Evolutionary conservation across 768 basidiomycete genomes (phyloP), one percentile per base, ranked within the genome.

Genomic region (Chalciporus piperatus): DNA sequence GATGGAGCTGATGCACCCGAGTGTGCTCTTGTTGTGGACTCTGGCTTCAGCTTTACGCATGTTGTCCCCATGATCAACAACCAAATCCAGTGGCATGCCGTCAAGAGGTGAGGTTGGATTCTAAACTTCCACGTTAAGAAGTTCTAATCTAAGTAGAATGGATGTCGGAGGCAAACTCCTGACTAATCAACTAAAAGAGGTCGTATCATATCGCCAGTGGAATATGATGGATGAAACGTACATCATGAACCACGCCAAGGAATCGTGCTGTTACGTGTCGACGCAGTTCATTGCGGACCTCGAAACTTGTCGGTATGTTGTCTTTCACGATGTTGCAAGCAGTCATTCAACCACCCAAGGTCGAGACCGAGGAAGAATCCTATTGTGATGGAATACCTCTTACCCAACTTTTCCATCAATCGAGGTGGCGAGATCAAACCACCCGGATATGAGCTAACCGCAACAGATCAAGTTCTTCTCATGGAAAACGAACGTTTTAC

Each of bases 221-320:
- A 92, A 98, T 68, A 92, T 98, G 90, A 94, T 95, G 85, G 93
- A 97, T 62, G 88, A 98, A 68, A 95, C 92, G 3, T 83, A 87
- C 67, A 89, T 98, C 64, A 86, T 97, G 76, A 94, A 96, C 72
- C 81, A 88, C 61, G 87, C 92, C 61, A 94, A 96, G 69, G 93
- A 98, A 69, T 69, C 81, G 14, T 94, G 92, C 66, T 94, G 92
- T 70, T 97, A 86, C 68, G 87, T 96, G 49, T 84, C 91, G 12
- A 73, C 74, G 17, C 72, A 84, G 62, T 94, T 89, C 73, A 76
- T 75, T 52, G 64, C 68, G 42, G 93, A 97, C 69, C 72, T 92
- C 50, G 87, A 93, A 68, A 70, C 70, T 8, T 90, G 86, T 74
- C 83, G 85, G 95, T 95, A 62, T 59, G 87, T 74, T 48, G 41